Evolutionary conservation across 2,329 filamentous ascomycete genomes (phyloP), one percentile per base, ranked within the genome.

Genomic region (Colletotrichum gigasporum): DNA sequence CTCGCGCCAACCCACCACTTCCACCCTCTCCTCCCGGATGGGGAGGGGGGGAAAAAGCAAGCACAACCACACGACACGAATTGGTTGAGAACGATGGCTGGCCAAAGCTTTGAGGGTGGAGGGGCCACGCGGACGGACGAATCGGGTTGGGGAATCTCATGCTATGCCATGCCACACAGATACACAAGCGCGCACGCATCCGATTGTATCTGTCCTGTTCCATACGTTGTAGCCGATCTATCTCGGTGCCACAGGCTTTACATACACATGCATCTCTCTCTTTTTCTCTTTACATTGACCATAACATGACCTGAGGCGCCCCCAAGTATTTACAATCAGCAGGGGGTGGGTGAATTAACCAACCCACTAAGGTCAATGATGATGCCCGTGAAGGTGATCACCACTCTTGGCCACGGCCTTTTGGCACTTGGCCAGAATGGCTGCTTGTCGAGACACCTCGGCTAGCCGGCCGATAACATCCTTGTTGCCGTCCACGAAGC

Each of bases 401-500:
- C 73, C 75, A 34, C 67, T 76, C 54, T 74, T 68, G 2, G 71
- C 71, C 34, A 85, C 76, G 4, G 78, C 78, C 70, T 84, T 86
- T 73, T 92, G 90, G 72, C 92, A 95, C 76, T 93, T 92, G 42
- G 89, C 86, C 69, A 94, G 80, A 60, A 95, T 92, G 54, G 87
- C 86, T 11, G 92, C 91, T 79, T 96, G 93, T 71, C 89, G 89
- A 24, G 90, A 90, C 2, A 97, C 90, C 71, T 97, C 92, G 3
- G 87, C 90, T 50, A 97, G 82, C 44, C 88, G 85, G 14, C 91
- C 84, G 70, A 97, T 87, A 11, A 97, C 93, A 69, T 92, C 84
- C 76, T 90, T 90, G 75, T 96, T 97, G 5, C 93, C 91, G 69
- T 93, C 88, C 16, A 92, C 87, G 73, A 97, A 97, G 1, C 92